Conservation (phyloP, 495 filamentous ascomycete species). For the Parathielavia hyrcaniae region DNA sequence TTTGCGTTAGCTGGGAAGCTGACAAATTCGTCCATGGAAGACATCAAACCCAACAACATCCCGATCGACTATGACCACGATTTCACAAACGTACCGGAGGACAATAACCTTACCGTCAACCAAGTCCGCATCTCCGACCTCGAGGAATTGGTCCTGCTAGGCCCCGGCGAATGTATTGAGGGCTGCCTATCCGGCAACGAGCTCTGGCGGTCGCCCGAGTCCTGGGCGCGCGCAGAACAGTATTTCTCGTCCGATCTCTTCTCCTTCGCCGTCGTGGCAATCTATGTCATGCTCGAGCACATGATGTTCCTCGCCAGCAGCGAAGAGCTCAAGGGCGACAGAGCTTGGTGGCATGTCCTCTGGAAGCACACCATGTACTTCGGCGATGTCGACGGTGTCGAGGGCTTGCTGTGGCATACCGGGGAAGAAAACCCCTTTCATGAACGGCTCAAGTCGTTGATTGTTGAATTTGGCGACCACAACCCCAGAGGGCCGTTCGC, state of each 20-base stretch:
- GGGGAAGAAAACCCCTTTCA: not conserved
- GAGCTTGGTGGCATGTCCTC: not conserved
- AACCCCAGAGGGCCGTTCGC: not conserved
- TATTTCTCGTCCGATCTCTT: conserved; percentile 35
- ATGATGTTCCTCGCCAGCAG: conserved; percentile 2
- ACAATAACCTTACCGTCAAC: not conserved
- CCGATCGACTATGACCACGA: conserved; percentile 30
- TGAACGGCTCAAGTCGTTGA: not conserved
- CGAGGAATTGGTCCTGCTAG: not conserved
- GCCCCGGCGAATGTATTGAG: conserved; percentile 9
- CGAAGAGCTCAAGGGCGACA: not conserved
- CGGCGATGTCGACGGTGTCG: not conserved
- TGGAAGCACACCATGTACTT: not conserved
- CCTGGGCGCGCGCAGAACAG: conserved; percentile 29
- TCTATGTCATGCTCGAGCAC: conserved; percentile 21
- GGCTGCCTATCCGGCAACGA: conserved; percentile 35
- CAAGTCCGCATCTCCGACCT: not conserved
- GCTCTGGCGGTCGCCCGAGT: conserved; percentile 36
- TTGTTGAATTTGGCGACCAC: not conserved
- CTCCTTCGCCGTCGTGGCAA: conserved; percentile 33
- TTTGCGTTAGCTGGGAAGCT: no score
- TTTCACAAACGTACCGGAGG: conserved; percentile 3
- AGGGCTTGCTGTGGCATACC: conserved; percentile 11
- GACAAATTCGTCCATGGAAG: conserved; percentile 16
- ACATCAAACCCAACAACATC: conserved; percentile 38